Evolutionary conservation across 345 rosid genomes (phyloP).

Genomic region (Dipteronia dyeriana): DNA sequence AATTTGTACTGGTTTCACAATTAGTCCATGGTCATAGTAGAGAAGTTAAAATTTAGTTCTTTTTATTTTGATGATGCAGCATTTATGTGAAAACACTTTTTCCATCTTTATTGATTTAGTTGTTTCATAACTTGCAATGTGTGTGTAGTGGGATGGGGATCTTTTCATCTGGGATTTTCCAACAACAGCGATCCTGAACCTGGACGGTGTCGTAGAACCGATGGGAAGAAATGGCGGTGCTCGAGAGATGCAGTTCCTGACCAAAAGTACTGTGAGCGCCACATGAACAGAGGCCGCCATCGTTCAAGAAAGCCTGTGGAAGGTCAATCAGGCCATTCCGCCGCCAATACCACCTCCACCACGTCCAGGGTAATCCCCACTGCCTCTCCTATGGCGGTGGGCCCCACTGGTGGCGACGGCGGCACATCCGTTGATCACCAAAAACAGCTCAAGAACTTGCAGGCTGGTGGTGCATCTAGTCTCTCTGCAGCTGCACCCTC

Average conservation of each 20-base stretch:
- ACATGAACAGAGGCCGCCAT: slow-evolving; percentile 97
- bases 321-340: slow-evolving; percentile 86
- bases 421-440: slow-evolving; percentile 41
- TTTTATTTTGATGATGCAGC: background rate
- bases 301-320: slow-evolving; percentile 99
- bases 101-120: background rate
- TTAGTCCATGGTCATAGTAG: background rate
- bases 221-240: slow-evolving; percentile 99
- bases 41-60: background rate
- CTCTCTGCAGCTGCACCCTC: slow-evolving; percentile 24
- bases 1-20: background rate
- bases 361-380: slow-evolving; percentile 30
- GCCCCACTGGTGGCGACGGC: slow-evolving; percentile 35
- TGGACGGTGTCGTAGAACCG: slow-evolving; percentile 94
- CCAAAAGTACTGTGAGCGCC: slow-evolving; percentile 96
- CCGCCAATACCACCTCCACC: slow-evolving; percentile 34
- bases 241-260: slow-evolving; percentile 89
- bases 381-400: slow-evolving; percentile 31
- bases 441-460: slow-evolving; percentile 55
- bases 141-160: slow-evolving; percentile 69
- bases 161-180: slow-evolving; percentile 81
- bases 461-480: slow-evolving; percentile 33
- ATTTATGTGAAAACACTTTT: background rate
- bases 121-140: background rate
- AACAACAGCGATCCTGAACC: slow-evolving; percentile 90